A percentile compares a stretch with the other conserved stretches of the same genome.
These are phyloP conservation scores for Eustoma russellianum DNA, from an alignment of 257 asterid genomes.

Conservation along the genomic window DNA sequence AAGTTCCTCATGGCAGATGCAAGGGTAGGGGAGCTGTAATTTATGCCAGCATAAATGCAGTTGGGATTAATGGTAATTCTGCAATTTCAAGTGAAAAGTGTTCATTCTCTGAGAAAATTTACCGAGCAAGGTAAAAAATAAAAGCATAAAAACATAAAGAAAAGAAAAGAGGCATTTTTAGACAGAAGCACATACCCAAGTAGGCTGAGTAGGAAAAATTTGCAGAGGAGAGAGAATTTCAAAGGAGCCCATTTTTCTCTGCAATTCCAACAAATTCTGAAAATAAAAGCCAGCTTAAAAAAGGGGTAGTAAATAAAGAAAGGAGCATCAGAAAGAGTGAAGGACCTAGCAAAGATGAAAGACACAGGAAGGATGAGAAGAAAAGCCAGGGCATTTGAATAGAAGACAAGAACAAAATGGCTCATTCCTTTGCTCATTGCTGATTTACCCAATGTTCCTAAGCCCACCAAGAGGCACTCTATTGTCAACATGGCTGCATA, in stretches of 20 bases:
- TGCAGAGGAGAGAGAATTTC: constrained; percentile 4
- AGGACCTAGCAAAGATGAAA: constrained; percentile 26
- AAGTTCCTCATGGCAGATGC: constrained; percentile 34
- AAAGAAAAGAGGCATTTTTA: neutral
- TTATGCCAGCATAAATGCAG: constrained; percentile 20
- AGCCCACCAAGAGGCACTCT: constrained; percentile 23
- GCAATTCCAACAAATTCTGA: neutral
- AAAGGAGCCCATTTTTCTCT: constrained; percentile 26
- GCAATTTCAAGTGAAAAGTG: neutral
- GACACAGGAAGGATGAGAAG: constrained; percentile 23
- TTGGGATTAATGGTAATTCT: constrained; percentile 17
- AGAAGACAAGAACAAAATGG: constrained; percentile 24
- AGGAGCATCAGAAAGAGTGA: too few species aligned
- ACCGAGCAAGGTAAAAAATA: neutral
- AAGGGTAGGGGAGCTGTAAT: constrained; percentile 33
- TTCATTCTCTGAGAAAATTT: neutral
- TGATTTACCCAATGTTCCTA: constrained; percentile 23
- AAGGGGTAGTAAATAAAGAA: too few species aligned
- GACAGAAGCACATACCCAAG: constrained; percentile 20
- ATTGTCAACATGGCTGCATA: constrained; percentile 19
- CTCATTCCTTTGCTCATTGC: constrained; percentile 28
- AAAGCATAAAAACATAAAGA: neutral
- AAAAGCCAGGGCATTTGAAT: constrained; percentile 26
- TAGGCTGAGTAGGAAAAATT: constrained; percentile 21
- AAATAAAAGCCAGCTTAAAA: too few species aligned